Conservation (phyloP, 2,329 filamentous ascomycete genomes). For the Tolypocladium pustulatum region DNA sequence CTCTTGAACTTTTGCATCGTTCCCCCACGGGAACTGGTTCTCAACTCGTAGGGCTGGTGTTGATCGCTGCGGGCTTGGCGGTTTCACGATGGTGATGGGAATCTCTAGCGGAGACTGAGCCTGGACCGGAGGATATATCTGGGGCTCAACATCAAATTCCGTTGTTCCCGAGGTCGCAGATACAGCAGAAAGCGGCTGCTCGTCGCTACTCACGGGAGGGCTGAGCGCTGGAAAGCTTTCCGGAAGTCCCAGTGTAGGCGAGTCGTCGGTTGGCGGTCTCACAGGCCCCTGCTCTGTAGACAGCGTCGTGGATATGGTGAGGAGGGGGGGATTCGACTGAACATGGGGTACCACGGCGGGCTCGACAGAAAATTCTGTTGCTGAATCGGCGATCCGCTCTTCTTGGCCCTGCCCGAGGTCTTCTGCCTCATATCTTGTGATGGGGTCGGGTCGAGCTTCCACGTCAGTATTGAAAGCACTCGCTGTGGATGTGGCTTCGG, state of each 20-base stretch:
- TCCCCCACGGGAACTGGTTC: slow-evolving; percentile 41
- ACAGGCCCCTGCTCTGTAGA: slow-evolving; percentile 1
- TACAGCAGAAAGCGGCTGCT: slow-evolving; percentile 45
- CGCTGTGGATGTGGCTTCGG: slow-evolving; percentile 1
- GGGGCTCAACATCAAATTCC: slow-evolving; percentile 64
- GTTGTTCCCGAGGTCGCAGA: slow-evolving; percentile 52
- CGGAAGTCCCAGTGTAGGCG: slow-evolving; percentile 56
- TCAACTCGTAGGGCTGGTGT: slow-evolving; percentile 22
- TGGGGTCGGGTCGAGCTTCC: background rate
- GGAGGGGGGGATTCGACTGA: background rate
- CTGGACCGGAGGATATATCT: slow-evolving; percentile 42
- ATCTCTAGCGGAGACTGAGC: slow-evolving; percentile 15
- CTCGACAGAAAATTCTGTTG: background rate
- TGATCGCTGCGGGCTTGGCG: slow-evolving; percentile 16
- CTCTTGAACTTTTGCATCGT: slow-evolving; percentile 23
- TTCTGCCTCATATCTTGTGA: background rate
- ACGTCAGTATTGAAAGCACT: background rate
- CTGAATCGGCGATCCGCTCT: background rate
- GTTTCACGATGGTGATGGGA: slow-evolving; percentile 15
- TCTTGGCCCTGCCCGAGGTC: background rate
- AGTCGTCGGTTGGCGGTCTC: slow-evolving; percentile 26
- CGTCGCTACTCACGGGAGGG: slow-evolving; percentile 28
- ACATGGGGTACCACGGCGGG: background rate
- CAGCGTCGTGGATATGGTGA: slow-evolving; percentile 5
- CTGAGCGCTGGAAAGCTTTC: slow-evolving; percentile 44